Conservation (phyloP, 768 basidiomycete species). For the Russula lepida region DNA sequence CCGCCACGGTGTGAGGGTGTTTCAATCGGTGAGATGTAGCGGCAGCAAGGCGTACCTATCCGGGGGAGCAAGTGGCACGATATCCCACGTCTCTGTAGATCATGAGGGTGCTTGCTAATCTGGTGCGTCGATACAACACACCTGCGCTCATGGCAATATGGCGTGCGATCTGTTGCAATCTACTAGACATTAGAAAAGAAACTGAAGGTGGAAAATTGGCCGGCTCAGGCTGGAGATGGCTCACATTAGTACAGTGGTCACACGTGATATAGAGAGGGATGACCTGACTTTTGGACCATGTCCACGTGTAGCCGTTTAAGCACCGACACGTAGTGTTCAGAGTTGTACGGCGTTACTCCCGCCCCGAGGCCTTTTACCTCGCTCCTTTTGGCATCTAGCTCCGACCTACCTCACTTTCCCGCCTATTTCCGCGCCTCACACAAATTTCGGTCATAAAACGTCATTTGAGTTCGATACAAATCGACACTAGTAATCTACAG, state of each 20-base stretch:
- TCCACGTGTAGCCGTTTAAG: background rate
- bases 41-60: slow-evolving; percentile 52
- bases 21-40: background rate
- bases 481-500: slow-evolving; percentile 17
- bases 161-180: slow-evolving; percentile 50
- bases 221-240: background rate
- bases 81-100: slow-evolving; percentile 58
- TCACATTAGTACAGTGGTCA: background rate
- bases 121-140: slow-evolving; percentile 26
- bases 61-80: slow-evolving; percentile 75
- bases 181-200: slow-evolving; percentile 39
- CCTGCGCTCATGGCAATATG: slow-evolving; percentile 46
- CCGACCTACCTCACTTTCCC: background rate
- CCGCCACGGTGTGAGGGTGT: slow-evolving; percentile 8
- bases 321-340: background rate
- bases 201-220: background rate
- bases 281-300: background rate
- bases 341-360: background rate
- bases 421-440: background rate
- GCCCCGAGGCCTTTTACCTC: background rate
- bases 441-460: background rate
- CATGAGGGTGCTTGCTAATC: slow-evolving; percentile 9
- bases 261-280: background rate
- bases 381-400: background rate
- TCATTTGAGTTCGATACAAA: slow-evolving; percentile 17